phyloP scores from a whole-genome alignment of 495 filamentous ascomycete species.

The Clohesyomyces aquaticus region DNA sequence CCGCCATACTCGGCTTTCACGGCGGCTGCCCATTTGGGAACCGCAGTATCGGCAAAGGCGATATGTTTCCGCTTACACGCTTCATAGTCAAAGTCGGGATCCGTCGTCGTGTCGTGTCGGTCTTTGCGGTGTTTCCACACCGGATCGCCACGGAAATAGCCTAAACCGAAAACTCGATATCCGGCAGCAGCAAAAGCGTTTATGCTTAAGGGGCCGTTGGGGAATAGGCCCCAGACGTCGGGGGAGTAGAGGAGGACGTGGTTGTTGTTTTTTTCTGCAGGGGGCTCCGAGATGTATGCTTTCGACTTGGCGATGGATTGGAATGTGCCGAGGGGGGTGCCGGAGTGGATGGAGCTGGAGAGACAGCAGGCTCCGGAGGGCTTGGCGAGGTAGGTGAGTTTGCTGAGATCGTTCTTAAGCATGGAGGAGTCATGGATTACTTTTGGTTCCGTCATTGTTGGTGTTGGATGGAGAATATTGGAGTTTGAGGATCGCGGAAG shows the following conservation, averaged over 20 bases:
- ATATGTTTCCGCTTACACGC: constrained; percentile 51
- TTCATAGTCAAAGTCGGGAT: constrained; percentile 50
- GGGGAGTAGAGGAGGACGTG: constrained; percentile 51
- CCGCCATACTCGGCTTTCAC: constrained; percentile 46
- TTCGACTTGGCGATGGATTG: constrained; percentile 41
- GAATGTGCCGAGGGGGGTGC: constrained; percentile 44
- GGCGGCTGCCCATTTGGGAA: constrained; percentile 47
- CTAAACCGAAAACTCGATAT: constrained; percentile 47
- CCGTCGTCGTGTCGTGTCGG: constrained; percentile 38
- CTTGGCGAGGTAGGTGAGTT: constrained; percentile 42
- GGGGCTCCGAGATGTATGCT: constrained; percentile 48
- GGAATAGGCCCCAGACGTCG: constrained; percentile 50
- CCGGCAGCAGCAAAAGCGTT: constrained; percentile 52
- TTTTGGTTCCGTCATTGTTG: neutral
- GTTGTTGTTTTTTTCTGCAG: constrained; percentile 44
- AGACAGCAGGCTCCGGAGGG: constrained; percentile 47
- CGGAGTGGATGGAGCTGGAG: constrained; percentile 45
- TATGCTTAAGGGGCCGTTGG: constrained; percentile 49
- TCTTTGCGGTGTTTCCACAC: constrained; percentile 51
- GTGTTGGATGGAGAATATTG: too few relatives aligned
- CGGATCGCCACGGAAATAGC: constrained; percentile 51
- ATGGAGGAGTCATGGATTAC: neutral
- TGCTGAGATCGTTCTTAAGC: neutral
- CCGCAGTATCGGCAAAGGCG: constrained; percentile 43
- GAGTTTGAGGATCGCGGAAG: too few relatives aligned